Evolutionary conservation across 2,329 filamentous ascomycete species (phyloP), one percentile per base, ranked within the genome.

Genomic region (Penicillium palitans): DNA sequence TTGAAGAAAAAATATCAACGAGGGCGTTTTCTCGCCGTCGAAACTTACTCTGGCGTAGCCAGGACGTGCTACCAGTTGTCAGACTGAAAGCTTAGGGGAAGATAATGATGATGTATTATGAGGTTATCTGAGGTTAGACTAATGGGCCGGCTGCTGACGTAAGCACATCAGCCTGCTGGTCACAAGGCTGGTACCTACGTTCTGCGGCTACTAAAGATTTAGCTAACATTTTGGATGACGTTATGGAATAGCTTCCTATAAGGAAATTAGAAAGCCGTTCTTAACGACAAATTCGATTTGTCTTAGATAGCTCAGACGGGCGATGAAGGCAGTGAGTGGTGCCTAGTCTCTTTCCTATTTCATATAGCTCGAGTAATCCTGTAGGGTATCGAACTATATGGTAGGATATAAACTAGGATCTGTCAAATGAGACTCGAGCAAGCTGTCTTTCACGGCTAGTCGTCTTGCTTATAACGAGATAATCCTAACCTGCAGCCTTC

Each of bases 181-280:
- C n/a, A n/a, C n/a, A n/a, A 50, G 33, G 33, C 39, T 48, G 12
- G 40, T 17, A 29, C 19, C 35, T 6, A 55, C 54, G 3, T 19
- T 17, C 52, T 60, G 51, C 10, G 4, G 13, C 12, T 2, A 17
- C 13, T 4, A 37, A 27, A 58, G 41, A 31, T 58, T 47, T 4
- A 61, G 13, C 31, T 15, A 31, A 45, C 48, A 56, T 24, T 55
- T 24, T 13, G 59, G 59, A 42, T 61, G 55, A 21, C 58, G 19
- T 2, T 24, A 29, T 24, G 19, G 53, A 33, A 61, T 35, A 24
- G 42, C 52, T 39, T 52, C 27, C 44, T 40, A 25, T 15, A 61
- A 39, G 8, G 10, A 13, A 12, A 33, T 19, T 15, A 55, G 42
- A 31, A 61, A 52, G 19, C 51, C 39, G 29, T 52, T 35, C 2